phyloP scores from a whole-genome alignment of 306 rosid species.

The Fagus crenata region DNA sequence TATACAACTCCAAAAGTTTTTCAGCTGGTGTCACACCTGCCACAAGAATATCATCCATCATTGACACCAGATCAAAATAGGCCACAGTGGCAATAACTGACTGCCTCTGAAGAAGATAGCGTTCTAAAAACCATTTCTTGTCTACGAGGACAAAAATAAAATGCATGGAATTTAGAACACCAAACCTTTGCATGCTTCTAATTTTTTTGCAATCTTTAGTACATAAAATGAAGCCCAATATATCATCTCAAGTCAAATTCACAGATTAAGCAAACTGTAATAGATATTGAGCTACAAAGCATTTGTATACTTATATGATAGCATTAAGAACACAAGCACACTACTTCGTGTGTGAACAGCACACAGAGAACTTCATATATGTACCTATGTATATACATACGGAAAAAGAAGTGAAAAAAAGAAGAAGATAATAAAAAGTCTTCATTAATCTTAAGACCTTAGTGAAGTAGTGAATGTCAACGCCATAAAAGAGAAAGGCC shows the following conservation, averaged over 20 bases:
- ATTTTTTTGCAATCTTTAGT: not conserved
- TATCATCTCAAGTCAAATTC: not conserved
- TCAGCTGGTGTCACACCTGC: slow-evolving; percentile 94
- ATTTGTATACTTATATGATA: not conserved
- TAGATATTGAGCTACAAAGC: not conserved
- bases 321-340: not conserved
- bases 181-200: not conserved
- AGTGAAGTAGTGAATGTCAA: not conserved
- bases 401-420: not conserved
- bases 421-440: not conserved
- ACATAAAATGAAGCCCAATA: not conserved
- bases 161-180: not conserved
- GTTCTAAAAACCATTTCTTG: not conserved
- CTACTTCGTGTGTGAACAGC: not conserved
- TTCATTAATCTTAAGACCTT: not conserved
- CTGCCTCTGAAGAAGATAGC: not conserved
- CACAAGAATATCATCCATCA: slow-evolving; percentile 19
- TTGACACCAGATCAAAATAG: not conserved
- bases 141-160: not conserved
- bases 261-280: not conserved
- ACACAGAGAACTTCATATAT: not conserved
- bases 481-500: not conserved
- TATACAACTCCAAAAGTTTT: slow-evolving; percentile 74
- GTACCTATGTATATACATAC: no score
- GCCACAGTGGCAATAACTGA: not conserved